phyloP scores from a whole-genome alignment of 805 yeast genomes.

The Saccharomyces mikatae region DNA sequence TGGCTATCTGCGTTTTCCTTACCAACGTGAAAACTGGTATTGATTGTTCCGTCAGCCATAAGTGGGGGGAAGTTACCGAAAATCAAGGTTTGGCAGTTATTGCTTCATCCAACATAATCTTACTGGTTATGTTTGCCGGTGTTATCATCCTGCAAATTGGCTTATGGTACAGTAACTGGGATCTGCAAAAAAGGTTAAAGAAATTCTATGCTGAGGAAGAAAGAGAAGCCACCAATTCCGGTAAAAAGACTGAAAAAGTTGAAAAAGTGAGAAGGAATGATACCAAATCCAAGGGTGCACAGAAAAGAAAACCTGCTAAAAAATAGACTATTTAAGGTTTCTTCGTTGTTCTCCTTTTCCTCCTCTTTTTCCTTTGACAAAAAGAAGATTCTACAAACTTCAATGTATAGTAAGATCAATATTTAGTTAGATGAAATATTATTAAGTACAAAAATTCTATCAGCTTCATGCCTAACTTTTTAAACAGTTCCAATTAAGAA shows the following conservation, averaged over 20 bases:
- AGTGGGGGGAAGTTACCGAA: conserved; percentile 92
- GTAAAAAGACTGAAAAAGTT: conserved; percentile 1
- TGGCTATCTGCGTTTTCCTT: conserved; percentile 69
- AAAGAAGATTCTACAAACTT: not conserved
- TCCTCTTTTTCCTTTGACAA: not conserved
- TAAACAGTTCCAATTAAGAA: not conserved
- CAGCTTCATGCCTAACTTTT: not conserved
- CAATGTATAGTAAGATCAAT: not conserved
- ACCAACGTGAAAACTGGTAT: conserved; percentile 81
- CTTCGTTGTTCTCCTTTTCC: not conserved
- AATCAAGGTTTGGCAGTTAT: conserved; percentile 82
- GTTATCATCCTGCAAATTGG: conserved; percentile 83
- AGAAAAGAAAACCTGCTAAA: not conserved
- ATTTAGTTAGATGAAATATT: not conserved
- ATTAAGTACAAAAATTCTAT: not conserved
- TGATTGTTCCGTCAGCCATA: conserved; percentile 55
- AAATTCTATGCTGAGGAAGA: conserved; percentile 29
- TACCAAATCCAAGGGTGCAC: not conserved
- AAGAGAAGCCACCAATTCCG: conserved; percentile 9
- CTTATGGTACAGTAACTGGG: conserved; percentile 75
- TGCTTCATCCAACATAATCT: conserved; percentile 79
- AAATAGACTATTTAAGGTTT: not conserved
- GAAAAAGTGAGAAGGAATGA: conserved; percentile 7
- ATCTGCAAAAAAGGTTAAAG: conserved; percentile 34
- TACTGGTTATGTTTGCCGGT: conserved; percentile 64